phyloP scores from a whole-genome alignment of 768 basidiomycete genomes.

The Myochromella boudieri region DNA sequence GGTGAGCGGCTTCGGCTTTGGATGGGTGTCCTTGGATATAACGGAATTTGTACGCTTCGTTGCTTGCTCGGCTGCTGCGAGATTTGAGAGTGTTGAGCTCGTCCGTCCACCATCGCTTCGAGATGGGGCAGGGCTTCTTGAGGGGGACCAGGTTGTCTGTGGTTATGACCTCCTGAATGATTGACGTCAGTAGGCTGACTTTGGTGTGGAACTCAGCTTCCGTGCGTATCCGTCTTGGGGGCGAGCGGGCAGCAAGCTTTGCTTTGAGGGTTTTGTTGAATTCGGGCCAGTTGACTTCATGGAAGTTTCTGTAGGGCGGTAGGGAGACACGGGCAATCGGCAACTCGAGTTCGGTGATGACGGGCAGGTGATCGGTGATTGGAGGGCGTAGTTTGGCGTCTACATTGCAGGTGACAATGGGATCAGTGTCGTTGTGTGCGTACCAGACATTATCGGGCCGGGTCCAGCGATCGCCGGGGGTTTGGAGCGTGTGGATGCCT shows the following conservation, averaged over 20 bases:
- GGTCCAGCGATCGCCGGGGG: background rate
- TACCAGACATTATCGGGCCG: constrained; percentile 2
- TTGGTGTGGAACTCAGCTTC: constrained; percentile 4
- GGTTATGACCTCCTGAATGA: constrained; percentile 11
- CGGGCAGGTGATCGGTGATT: constrained; percentile 33
- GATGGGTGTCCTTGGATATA: background rate
- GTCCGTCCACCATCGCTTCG: constrained; percentile 22
- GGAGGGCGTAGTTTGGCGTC: constrained; percentile 3
- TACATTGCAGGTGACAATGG: background rate
- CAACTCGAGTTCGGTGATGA: constrained; percentile 24
- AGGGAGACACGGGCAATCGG: background rate
- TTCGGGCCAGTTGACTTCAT: constrained; percentile 19
- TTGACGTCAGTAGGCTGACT: background rate
- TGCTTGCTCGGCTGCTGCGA: background rate
- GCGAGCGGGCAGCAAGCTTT: background rate
- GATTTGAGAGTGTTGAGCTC: constrained; percentile 11
- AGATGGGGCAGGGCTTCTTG: constrained; percentile 12
- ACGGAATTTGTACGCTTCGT: background rate
- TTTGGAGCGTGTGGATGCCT: background rate
- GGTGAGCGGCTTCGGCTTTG: background rate
- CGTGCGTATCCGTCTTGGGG: background rate
- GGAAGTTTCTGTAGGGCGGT: constrained; percentile 18
- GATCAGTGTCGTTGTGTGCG: background rate
- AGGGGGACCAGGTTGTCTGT: background rate
- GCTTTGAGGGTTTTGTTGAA: constrained; percentile 14